Conservation (phyloP, 495 filamentous ascomycete species). For the Elaphomyces granulatus region DNA sequence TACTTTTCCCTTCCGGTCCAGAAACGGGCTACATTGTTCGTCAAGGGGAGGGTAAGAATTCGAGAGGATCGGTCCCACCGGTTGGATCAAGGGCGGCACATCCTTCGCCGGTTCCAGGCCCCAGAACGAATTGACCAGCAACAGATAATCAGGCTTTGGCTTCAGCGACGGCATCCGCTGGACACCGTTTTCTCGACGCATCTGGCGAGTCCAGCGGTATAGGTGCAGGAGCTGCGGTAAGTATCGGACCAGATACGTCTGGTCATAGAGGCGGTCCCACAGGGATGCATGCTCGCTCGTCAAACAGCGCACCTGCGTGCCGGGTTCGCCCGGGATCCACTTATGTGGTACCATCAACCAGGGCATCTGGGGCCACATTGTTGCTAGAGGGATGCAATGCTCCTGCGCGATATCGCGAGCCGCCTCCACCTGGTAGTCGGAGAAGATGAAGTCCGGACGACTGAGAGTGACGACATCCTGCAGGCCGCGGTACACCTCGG, state of each 20-base stretch:
- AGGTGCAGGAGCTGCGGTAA: conserved; percentile 3
- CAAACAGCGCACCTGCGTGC: background rate
- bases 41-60: conserved; percentile 10
- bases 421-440: conserved; percentile 27
- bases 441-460: conserved; percentile 21
- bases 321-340: conserved; percentile 21
- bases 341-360: conserved; percentile 18
- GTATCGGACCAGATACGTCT: too few species aligned
- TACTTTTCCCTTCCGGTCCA: conserved; percentile 10
- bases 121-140: conserved; percentile 2
- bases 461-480: conserved; percentile 4
- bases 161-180: conserved; percentile 8
- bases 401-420: conserved; percentile 20
- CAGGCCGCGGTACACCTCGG: background rate
- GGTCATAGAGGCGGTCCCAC: background rate
- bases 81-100: background rate
- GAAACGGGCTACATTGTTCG: conserved; percentile 9
- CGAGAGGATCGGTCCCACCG: background rate
- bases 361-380: conserved; percentile 26
- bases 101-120: background rate
- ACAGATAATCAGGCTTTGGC: conserved; percentile 25
- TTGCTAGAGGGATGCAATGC: conserved; percentile 20
- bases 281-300: background rate
- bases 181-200: conserved; percentile 19
- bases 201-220: conserved; percentile 13